Base-by-base conservation (phyloP, 176 grass and related monocot genomes). In the Musa schizocarpa region DNA sequence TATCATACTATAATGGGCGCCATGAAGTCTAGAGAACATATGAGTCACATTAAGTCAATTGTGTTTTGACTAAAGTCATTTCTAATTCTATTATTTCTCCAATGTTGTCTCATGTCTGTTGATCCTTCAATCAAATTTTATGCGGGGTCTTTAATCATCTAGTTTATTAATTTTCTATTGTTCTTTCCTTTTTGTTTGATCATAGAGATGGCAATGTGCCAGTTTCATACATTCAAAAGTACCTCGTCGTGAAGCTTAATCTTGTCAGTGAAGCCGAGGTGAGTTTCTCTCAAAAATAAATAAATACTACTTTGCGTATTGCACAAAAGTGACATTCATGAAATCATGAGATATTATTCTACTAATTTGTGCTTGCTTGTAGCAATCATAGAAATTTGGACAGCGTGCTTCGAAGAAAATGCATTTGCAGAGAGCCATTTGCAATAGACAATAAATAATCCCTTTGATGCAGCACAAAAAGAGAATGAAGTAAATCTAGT, bases 211-310 rank as follows among this genome's bases (percentile, higher is more conserved):
- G 88, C 63, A 84, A 57, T 74, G 29, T 99, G 62, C 83, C 85
- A 19, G 48, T 88, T 75, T 95, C 90, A 21, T 88, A 81, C 1
- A 82, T 99, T 51, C 91, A 88, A 80, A 95, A 85, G 71, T 92
- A 89, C 78, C 88, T 99, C 26, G 78, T 71, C 68, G 81, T 9
- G 34, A 95, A 95, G 80, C 88, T 99, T 76, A 83, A 74, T 76
- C 81, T 99, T 62, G 51, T 70, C 78, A 88, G 72, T 72, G 96
- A 95, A 70, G 81, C 87, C 59, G 89, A 99, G 96, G 96, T 99
- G 78, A 55, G 73, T 76, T 70, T 70, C 48, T 50, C 48, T 50
- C 43, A 8, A 61, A 61, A 52, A n/a, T 14, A 9, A 69, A 48
- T 20, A 51, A 19, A 50, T 52, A 70, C 20, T 70, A 70, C 68